These are phyloP conservation scores for Lophiostoma macrostomum DNA, from an alignment of 495 filamentous ascomycete genomes.

Conservation along the genomic window DNA sequence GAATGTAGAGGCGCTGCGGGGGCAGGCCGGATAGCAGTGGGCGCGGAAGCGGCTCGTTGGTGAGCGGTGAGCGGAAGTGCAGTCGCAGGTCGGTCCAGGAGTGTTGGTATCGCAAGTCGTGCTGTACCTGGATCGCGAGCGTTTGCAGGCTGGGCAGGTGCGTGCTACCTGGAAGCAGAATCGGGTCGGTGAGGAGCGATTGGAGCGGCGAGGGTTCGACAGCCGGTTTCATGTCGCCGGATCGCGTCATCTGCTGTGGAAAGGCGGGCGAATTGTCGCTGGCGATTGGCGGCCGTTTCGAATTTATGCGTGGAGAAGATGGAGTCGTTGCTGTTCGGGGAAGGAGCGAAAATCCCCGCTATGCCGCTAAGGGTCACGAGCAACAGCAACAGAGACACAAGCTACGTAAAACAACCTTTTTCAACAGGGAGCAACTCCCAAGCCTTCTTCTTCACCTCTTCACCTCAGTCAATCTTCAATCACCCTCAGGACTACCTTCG, in stretches of 20 bases:
- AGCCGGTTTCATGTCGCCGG: constrained; percentile 19
- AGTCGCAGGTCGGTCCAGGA: constrained; percentile 71
- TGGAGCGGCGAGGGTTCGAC: constrained; percentile 22
- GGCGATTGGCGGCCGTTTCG: constrained; percentile 10
- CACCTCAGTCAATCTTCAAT: too few relatives aligned
- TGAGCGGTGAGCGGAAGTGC: constrained; percentile 53
- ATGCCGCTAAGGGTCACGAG: constrained; percentile 10
- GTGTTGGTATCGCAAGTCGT: constrained; percentile 85
- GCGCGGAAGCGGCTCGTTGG: constrained; percentile 46
- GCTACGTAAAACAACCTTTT: too few relatives aligned
- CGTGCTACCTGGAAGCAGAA: background rate
- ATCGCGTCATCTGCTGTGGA: constrained; percentile 6
- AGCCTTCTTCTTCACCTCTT: too few relatives aligned
- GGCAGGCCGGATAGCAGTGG: constrained; percentile 85
- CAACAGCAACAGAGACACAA: background rate
- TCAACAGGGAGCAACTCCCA: too few relatives aligned
- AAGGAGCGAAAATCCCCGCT: constrained; percentile 22
- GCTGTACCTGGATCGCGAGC: constrained; percentile 65
- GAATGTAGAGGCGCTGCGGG: constrained; percentile 78
- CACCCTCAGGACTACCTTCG: background rate
- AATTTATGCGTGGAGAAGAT: background rate
- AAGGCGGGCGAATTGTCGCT: background rate
- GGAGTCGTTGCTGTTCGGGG: constrained; percentile 18
- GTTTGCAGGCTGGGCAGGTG: constrained; percentile 33
- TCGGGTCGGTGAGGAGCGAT: constrained; percentile 8